phyloP scores from a whole-genome alignment of 2,329 filamentous ascomycete species.

The Volutella citrinella region DNA sequence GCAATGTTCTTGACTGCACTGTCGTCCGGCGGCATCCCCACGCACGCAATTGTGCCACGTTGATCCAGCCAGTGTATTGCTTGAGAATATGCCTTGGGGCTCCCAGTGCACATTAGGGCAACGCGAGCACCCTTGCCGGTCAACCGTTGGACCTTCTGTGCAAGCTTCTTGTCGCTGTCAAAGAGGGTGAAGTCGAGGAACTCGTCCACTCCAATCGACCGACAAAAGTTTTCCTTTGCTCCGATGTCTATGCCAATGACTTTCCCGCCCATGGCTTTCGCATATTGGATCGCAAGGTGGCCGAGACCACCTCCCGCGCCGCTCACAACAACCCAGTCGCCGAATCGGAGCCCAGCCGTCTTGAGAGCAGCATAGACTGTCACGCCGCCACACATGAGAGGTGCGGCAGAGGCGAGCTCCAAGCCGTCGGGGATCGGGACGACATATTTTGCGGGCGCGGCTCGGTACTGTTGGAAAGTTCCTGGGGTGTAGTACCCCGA shows the following conservation, averaged over 20 bases:
- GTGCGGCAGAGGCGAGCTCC: conserved; percentile 4
- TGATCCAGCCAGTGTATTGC: conserved; percentile 22
- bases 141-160: conserved; percentile 9
- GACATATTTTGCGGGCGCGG: conserved; percentile 5
- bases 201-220: conserved; percentile 17
- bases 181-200: conserved; percentile 10
- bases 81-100: conserved; percentile 18
- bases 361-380: conserved; percentile 8
- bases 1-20: conserved; percentile 2
- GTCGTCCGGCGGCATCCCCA: conserved; percentile 19
- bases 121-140: conserved; percentile 15
- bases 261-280: conserved; percentile 25
- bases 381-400: conserved; percentile 11
- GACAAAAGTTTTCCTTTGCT: conserved; percentile 20
- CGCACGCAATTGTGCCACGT: conserved; percentile 24
- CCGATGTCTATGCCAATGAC: conserved; percentile 27
- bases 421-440: conserved; percentile 6
- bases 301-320: conserved; percentile 31
- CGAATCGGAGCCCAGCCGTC: conserved; percentile 11
- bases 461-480: conserved; percentile 11
- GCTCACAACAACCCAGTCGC: conserved; percentile 25
- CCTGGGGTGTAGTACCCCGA: conserved; percentile 10
- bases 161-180: neutral
- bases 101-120: conserved; percentile 21
- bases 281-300: conserved; percentile 28